Base-by-base conservation (phyloP, 23 red algal genomes). In the Gracilariopsis chorda region DNA sequence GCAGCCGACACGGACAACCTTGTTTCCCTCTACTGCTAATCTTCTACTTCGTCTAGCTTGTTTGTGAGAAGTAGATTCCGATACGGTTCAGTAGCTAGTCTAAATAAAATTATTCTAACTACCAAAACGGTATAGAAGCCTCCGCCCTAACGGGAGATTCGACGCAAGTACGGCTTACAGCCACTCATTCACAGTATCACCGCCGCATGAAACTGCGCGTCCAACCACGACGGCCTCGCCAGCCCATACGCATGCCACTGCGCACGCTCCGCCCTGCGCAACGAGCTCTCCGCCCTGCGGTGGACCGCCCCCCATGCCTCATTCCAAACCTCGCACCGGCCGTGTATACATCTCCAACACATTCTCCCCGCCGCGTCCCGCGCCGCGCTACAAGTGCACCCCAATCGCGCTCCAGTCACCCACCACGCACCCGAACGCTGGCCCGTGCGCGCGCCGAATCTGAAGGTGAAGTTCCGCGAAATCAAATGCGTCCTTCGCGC, bases 331-430 rank as follows among this genome's bases (percentile, higher is more conserved):
- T 4, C 39, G 1, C 2, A 87, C 83, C 39, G 83, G 83, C 0
- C 33, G 42, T 3, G 83, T 34, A 33, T 48, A 87, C 76, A 80
- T 52, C 49, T 80, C 36, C 43, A 52, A 55, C 9, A 55, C 45
- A 29, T 80, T 80, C 49, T 12, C 25, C 46, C 76, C n/a, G n/a
- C n/a, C n/a, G 14, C n/a, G 48, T 80, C 76, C 76, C 9, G 76
- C 30, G 10, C 76, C 76, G 24, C 48, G 48, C 9, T 51, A 19
- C n/a, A 55, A 23, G 23, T 87, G 83, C 24, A 48, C 39, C 16
- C 63, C 83, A 14, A 74, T 41, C 17, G 73, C 83, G 37, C 83
- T 29, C 83, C 83, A 87, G 41, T 74, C 83, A n/a, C 21, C 60
- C 25, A 75, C 17, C 5, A 75, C 34, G 43, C 83, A 87, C 3